Evolutionary conservation across 306 rosid species (phyloP), one percentile per base, ranked within the genome.

Genomic region (Quercus berberidifolia): DNA sequence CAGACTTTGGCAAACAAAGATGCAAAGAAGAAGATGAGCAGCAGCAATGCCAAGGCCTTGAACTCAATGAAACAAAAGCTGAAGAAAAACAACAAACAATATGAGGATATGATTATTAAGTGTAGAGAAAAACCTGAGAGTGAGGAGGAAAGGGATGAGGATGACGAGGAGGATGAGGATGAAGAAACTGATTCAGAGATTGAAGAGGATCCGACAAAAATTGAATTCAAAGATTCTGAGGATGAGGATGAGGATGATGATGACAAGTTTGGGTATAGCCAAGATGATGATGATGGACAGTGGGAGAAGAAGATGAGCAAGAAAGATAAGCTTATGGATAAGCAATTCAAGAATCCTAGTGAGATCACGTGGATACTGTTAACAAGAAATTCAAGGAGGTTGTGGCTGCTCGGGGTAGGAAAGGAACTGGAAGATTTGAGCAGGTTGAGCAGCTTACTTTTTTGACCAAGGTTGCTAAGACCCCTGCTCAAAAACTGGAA

Each of bases 401-500:
- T 77, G 93, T 96, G 87, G 96, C 97, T 58, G 99, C 99, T 56
- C 87, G 99, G 74, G 98, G 98, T 10, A 89, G 90, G 88, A 93
- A 89, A 81, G 99, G 99, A 64, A 96, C 99, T 51, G 99, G 99
- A 73, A 88, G 97, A 81, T 91, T 96, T 81, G 99, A 96, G 82
- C 98, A 90, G 84, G 97, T 96, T 58, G 98, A 96, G 81, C 98
- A 93, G 85, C 98, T 96, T 74, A 80, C 98, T n/a, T 91, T 96
- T 89, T 86, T 96, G 80, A 91, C 96, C 2, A 96, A 90, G 82
- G 99, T 96, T 71, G 99, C 99, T 4, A 93, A 96, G 84, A 96
- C 99, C 54, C 98, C 99, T 62, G 98, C 99, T 0, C 99, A 96
- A 81, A 96, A 96, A 88, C 91, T 96, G 64, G 97, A 96, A 86